Evolutionary conservation across 352 stramenopile genomes (phyloP).

Genomic region (Phytophthora kernoviae): DNA sequence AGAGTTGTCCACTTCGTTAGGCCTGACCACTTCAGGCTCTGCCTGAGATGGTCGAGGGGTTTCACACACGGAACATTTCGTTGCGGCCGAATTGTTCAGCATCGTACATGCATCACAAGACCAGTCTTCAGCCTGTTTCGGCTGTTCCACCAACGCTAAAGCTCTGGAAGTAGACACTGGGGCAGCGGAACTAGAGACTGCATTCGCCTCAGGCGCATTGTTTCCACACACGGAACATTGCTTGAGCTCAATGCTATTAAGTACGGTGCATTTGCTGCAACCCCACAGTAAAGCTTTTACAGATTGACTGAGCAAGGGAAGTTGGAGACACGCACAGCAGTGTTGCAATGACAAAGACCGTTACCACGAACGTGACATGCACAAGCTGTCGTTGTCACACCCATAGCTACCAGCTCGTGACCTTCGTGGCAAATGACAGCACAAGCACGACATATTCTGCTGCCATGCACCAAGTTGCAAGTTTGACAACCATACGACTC

Average conservation of each 20-base stretch:
- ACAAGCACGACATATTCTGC: conserved; percentile 67
- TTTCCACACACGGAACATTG: conserved; percentile 76
- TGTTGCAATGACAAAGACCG: conserved; percentile 59
- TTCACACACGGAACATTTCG: conserved; percentile 80
- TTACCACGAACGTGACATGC: conserved; percentile 64
- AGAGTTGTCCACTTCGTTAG: conserved; percentile 25
- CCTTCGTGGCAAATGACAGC: conserved; percentile 80
- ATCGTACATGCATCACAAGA: conserved; percentile 82
- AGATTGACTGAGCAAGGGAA: conserved; percentile 40
- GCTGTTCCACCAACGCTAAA: conserved; percentile 45
- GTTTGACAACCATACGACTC: conserved; percentile 83
- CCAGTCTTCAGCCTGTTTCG: conserved; percentile 50
- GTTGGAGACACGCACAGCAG: conserved; percentile 40
- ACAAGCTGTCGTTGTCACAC: conserved; percentile 69
- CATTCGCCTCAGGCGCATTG: conserved; percentile 17
- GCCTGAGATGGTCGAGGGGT: conserved; percentile 39
- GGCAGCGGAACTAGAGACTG: background rate
- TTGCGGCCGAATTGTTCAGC: conserved; percentile 58
- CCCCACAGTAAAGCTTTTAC: conserved; percentile 67
- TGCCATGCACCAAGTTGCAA: conserved; percentile 75
- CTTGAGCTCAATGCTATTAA: conserved; percentile 61
- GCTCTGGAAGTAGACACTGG: conserved; percentile 54
- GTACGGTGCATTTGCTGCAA: conserved; percentile 83
- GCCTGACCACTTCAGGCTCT: conserved; percentile 23
- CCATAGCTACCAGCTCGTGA: conserved; percentile 82